Evolutionary conservation across 1,284 basidiomycete genomes (phyloP), one percentile per base, ranked within the genome.

Genomic region (Ustilago cynodontis): DNA sequence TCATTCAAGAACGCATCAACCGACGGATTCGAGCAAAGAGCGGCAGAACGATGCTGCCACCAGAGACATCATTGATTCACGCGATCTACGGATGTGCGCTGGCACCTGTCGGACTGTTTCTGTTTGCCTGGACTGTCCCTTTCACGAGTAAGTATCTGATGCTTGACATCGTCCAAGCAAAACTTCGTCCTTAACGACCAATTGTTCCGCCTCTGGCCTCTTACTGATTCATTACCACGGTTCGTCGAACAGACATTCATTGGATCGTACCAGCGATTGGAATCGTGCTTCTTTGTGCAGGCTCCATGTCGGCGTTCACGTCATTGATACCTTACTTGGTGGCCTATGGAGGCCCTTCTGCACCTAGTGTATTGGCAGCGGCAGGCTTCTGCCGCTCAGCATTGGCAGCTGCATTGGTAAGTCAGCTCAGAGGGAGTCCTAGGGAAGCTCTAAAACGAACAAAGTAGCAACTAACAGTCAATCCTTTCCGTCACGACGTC

Each of bases 291-390:
- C 37, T 76, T 3, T 76, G 66, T 20, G 63, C 70, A 9, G 73
- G 73, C 2, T 71, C 73, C 13, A 72, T 71, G 65, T 65, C 65
- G 14, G 68, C 61, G 2, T 76, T 76, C 52, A 71, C 73, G 2
- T 62, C 62, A 16, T 49, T 76, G 57, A 76, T 76, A 20, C 69
- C 73, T 4, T 76, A 76, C 49, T 35, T 76, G 55, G 73, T 72
- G 2, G 67, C 63, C 0, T 76, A 76, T 22, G 73, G 67, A 52
- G 73, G 73, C 0, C 47, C 73, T 20, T 71, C 64, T 14, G 73
- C 73, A 18, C 73, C 73, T 0, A 67, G 68, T 31, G 64, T 71
- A n/a, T 29, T 76, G 31, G 73, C 73, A 8, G 68, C 68, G 11
- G 67, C 73, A 26, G 65, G 68, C 10, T 70, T 76, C 49, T 71